phyloP scores from a whole-genome alignment of 257 asterid genomes.

The Cordia subcordata region DNA sequence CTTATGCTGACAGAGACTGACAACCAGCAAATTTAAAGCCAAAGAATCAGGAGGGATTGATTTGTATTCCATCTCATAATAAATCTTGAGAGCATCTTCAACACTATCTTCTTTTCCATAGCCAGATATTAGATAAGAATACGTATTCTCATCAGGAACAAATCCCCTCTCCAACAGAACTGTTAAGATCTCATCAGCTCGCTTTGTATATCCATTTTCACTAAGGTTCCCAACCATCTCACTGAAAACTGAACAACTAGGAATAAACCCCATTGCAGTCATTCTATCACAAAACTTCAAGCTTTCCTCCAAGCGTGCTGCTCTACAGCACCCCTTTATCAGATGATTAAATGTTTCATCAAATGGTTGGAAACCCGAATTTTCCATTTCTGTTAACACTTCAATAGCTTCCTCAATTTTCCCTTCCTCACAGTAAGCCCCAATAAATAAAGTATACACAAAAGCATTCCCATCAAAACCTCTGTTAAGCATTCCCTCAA shows the following conservation, averaged over 20 bases:
- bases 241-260: conserved; percentile 42
- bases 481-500: conserved; percentile 61
- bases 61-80: conserved; percentile 67
- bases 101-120: conserved; percentile 41
- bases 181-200: conserved; percentile 56
- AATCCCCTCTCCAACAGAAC: conserved; percentile 56
- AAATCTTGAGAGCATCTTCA: conserved; percentile 47
- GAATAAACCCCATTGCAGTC: conserved; percentile 39
- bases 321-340: conserved; percentile 46
- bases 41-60: conserved; percentile 36
- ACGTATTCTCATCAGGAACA: conserved; percentile 42
- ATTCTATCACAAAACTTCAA: conserved; percentile 51
- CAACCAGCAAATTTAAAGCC: conserved; percentile 33
- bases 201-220: conserved; percentile 43
- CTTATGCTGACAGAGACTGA: conserved; percentile 41
- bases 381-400: conserved; percentile 52
- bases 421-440: conserved; percentile 46
- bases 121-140: conserved; percentile 55
- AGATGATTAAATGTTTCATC: conserved; percentile 47
- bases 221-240: conserved; percentile 50
- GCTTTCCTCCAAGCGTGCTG: conserved; percentile 50
- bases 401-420: conserved; percentile 46
- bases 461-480: conserved; percentile 68
- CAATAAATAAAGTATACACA: conserved; percentile 46
- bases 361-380: conserved; percentile 42